Percentiles rank a stretch among this genome's conserved stretches.
These are phyloP conservation scores for Pleurotus pulmonarius DNA, from an alignment of 768 basidiomycete species.

Conservation along the genomic window DNA sequence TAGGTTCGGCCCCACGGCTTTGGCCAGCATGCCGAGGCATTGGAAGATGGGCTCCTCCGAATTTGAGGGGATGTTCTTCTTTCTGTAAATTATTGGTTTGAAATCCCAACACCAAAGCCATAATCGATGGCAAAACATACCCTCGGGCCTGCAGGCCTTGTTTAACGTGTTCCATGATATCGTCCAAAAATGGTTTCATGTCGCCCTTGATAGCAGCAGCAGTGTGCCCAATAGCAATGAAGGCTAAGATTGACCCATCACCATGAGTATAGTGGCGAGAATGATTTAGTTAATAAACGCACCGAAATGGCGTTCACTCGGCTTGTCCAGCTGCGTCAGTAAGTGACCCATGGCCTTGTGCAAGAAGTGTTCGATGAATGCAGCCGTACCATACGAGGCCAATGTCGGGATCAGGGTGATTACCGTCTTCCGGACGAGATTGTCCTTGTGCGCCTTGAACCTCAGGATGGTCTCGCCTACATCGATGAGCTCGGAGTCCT, in stretches of 20 bases:
- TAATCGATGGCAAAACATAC: conserved; percentile 32
- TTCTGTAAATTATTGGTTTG: conserved; percentile 30
- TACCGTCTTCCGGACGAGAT: conserved; percentile 90
- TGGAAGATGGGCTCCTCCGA: conserved; percentile 96
- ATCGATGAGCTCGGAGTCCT: conserved; percentile 72
- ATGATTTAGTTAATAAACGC: conserved; percentile 14
- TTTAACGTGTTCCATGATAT: conserved; percentile 87
- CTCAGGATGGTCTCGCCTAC: conserved; percentile 87
- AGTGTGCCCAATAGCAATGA: conserved; percentile 94
- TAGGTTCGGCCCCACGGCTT: conserved; percentile 92
- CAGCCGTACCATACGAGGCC: conserved; percentile 90
- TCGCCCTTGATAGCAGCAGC: conserved; percentile 88
- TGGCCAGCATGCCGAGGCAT: conserved; percentile 94
- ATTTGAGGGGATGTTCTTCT: conserved; percentile 73
- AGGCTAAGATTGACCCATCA: conserved; percentile 47
- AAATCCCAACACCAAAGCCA: neutral
- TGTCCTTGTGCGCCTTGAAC: conserved; percentile 85
- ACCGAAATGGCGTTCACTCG: conserved; percentile 87
- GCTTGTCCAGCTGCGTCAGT: conserved; percentile 82
- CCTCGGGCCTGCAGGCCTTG: conserved; percentile 83
- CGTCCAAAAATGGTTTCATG: conserved; percentile 94
- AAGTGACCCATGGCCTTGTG: conserved; percentile 94
- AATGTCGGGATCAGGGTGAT: conserved; percentile 94
- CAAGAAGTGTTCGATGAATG: conserved; percentile 86
- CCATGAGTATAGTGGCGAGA: neutral